Evolutionary conservation across 352 stramenopile genomes (phyloP).

Genomic region (Pythium chondricola): DNA sequence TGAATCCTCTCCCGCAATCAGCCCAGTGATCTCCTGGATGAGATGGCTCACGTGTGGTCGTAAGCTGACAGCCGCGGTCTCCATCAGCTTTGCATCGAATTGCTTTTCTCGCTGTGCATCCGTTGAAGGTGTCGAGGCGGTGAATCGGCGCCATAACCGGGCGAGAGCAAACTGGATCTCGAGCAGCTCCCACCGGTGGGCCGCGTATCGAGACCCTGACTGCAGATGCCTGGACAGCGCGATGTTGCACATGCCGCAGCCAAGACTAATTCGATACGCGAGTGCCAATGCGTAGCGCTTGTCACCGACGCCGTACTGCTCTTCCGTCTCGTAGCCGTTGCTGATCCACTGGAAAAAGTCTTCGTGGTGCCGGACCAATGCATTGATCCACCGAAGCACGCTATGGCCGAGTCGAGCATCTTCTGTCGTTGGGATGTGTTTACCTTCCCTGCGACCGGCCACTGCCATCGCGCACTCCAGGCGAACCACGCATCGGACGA

Average conservation of each 20-base stretch:
- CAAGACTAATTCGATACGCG: slow-evolving; percentile 10
- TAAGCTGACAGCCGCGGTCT: neutral
- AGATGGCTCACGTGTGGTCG: neutral
- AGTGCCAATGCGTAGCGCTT: slow-evolving; percentile 10
- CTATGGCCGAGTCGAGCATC: neutral
- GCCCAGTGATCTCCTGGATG: neutral
- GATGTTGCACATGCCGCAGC: slow-evolving; percentile 14
- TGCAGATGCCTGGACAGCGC: slow-evolving; percentile 1
- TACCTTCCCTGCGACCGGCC: neutral
- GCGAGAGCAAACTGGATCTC: slow-evolving; percentile 14
- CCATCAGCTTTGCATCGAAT: neutral
- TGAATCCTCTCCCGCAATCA: neutral
- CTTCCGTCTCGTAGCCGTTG: slow-evolving; percentile 7
- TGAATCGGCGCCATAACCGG: slow-evolving; percentile 16
- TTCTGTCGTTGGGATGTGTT: neutral
- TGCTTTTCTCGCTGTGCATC: slow-evolving; percentile 4
- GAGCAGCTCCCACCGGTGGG: slow-evolving; percentile 8
- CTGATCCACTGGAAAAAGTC: slow-evolving; percentile 16
- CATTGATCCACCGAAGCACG: slow-evolving; percentile 4
- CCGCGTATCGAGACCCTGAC: neutral
- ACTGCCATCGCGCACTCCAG: slow-evolving; percentile 1
- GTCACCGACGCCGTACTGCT: slow-evolving; percentile 7
- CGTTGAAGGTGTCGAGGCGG: neutral
- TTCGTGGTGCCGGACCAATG: slow-evolving; percentile 4
- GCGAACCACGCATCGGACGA: slow-evolving; percentile 4